Percentiles rank a stretch among this genome's conserved stretches.
Evolutionary conservation across 306 rosid species (phyloP).

Genomic region (Rubus idaeus): DNA sequence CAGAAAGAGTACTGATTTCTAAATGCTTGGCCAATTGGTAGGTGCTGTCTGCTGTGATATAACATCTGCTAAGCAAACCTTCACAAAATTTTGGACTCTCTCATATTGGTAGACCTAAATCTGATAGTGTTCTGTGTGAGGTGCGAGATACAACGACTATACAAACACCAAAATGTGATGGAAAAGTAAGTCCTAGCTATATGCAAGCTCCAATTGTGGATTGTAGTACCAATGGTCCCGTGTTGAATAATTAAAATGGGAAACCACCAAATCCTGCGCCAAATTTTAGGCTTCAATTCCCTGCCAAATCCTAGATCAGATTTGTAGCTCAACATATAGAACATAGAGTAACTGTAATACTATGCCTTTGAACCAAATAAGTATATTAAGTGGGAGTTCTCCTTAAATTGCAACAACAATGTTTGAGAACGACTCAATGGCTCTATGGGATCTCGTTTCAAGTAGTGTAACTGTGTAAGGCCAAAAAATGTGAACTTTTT

Average conservation of each 20-base stretch:
- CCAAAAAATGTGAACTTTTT: neutral
- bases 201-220: neutral
- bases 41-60: neutral
- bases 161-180: neutral
- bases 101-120: neutral
- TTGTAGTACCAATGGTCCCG: neutral
- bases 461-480: neutral
- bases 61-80: slow-evolving; percentile 4
- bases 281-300: neutral
- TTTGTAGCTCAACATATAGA: neutral
- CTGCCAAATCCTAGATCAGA: neutral
- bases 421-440: neutral
- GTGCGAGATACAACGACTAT: neutral
- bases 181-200: neutral
- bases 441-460: neutral
- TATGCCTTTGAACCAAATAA: too few species aligned
- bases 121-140: neutral
- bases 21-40: slow-evolving; percentile 1
- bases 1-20: slow-evolving; percentile 1
- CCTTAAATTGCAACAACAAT: neutral
- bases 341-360: neutral
- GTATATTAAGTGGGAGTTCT: neutral
- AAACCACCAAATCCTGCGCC: neutral
- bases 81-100: neutral
- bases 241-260: neutral